Conservation (phyloP, 352 stramenopile genomes). For the Blastocystis sp. region DNA sequence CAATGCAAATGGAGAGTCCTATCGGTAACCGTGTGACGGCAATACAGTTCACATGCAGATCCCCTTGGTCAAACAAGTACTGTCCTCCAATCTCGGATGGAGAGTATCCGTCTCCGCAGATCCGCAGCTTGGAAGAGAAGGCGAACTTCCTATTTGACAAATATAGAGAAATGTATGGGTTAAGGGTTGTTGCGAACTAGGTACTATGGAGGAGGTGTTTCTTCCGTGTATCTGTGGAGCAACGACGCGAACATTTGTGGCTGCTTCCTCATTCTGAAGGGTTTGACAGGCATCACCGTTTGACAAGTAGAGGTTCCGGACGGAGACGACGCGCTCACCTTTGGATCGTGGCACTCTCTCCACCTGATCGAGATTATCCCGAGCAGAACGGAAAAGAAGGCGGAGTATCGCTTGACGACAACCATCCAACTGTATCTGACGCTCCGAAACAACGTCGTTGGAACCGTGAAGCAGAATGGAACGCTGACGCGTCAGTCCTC, state of each 20-base stretch:
- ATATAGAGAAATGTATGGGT: constrained; percentile 32
- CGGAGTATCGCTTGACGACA: constrained; percentile 39
- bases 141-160: constrained; percentile 50
- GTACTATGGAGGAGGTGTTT: constrained; percentile 45
- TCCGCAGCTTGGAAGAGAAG: neutral
- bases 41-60: neutral
- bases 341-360: constrained; percentile 35
- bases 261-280: constrained; percentile 45
- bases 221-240: constrained; percentile 42
- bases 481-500: constrained; percentile 15
- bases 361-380: constrained; percentile 37
- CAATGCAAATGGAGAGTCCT: constrained; percentile 25
- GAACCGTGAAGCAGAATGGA: constrained; percentile 31
- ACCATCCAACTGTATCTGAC: constrained; percentile 32
- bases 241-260: constrained; percentile 11
- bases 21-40: neutral
- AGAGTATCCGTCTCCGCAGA: neutral
- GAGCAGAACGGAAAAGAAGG: neutral
- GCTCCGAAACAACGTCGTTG: neutral
- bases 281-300: neutral
- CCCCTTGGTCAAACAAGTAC: constrained; percentile 52
- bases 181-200: neutral
- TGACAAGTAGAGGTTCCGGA: constrained; percentile 21
- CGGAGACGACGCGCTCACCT: neutral
- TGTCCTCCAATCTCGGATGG: neutral